Conservation (phyloP, 75 land plant species). For the Larix kaempferi region DNA sequence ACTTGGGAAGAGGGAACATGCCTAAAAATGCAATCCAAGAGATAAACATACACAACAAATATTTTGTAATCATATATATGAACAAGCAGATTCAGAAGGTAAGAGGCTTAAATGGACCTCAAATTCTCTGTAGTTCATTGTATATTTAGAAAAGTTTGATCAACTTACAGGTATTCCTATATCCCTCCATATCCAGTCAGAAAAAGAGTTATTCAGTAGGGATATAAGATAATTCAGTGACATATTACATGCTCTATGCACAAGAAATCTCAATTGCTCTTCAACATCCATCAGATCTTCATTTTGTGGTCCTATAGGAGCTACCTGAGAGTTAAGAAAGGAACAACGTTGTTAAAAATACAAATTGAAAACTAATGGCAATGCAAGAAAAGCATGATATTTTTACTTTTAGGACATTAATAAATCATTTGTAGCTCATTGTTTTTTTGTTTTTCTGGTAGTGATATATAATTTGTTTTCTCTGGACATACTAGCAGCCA, state of each 20-base stretch:
- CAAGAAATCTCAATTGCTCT: conserved; percentile 70
- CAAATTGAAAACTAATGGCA: neutral
- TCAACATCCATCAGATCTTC: conserved; percentile 72
- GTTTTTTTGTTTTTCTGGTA: too few species aligned
- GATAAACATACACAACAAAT: neutral
- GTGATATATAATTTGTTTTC: too few species aligned
- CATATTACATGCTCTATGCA: conserved; percentile 46
- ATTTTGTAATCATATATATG: neutral
- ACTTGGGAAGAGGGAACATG: conserved; percentile 78
- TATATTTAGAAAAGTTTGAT: neutral
- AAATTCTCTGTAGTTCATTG: neutral
- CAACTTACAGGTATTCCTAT: conserved; percentile 64
- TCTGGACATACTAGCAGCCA: too few species aligned
- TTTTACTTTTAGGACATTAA: too few species aligned
- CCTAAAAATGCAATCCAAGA: conserved; percentile 40
- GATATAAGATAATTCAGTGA: conserved; percentile 41
- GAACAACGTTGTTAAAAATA: neutral
- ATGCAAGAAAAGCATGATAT: too few species aligned
- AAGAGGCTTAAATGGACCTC: neutral
- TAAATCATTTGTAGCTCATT: too few species aligned
- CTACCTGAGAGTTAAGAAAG: conserved; percentile 53
- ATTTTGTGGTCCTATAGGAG: conserved; percentile 72
- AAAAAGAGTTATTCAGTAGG: conserved; percentile 69
- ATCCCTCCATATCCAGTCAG: conserved; percentile 60
- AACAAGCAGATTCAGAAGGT: neutral